phyloP scores from a whole-genome alignment of 352 stramenopile genomes.

The Phytopythium aichiense region DNA sequence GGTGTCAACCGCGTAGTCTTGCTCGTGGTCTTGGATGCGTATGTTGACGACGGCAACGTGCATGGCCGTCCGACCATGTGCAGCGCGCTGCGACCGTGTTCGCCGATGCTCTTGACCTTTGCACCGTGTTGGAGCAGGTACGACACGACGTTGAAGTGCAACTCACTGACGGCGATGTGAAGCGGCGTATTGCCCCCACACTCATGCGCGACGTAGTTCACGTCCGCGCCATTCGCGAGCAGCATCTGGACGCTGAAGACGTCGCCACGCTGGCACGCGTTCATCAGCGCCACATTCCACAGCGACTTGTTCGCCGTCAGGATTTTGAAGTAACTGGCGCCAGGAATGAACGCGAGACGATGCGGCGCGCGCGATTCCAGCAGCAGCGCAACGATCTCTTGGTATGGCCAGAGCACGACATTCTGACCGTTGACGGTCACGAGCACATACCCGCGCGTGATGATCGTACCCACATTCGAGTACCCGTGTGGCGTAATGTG shows the following conservation, averaged over 20 bases:
- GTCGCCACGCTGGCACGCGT: constrained; percentile 81
- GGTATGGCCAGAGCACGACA: constrained; percentile 82
- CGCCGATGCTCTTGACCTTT: constrained; percentile 69
- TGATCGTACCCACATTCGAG: constrained; percentile 65
- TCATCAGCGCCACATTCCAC: constrained; percentile 87
- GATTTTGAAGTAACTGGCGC: constrained; percentile 85
- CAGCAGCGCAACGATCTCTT: constrained; percentile 61
- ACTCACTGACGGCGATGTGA: constrained; percentile 71
- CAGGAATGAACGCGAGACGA: constrained; percentile 82
- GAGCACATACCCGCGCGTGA: constrained; percentile 73
- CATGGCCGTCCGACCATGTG: constrained; percentile 79
- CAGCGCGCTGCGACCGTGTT: constrained; percentile 63
- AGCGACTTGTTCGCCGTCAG: constrained; percentile 82
- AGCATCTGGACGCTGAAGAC: constrained; percentile 87
- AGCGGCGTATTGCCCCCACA: constrained; percentile 75
- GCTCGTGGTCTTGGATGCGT: constrained; percentile 21
- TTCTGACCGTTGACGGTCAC: constrained; percentile 86
- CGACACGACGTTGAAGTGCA: constrained; percentile 85
- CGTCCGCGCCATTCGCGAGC: constrained; percentile 79
- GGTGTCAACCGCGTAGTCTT: constrained; percentile 3
- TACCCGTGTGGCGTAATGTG: constrained; percentile 73
- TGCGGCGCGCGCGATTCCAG: constrained; percentile 66
- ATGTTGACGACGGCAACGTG: constrained; percentile 41
- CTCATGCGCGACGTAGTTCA: constrained; percentile 85
- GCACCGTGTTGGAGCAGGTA: constrained; percentile 84